Evolutionary conservation across 257 asterid species (phyloP).

Genomic region (Rehmannia glutinosa): DNA sequence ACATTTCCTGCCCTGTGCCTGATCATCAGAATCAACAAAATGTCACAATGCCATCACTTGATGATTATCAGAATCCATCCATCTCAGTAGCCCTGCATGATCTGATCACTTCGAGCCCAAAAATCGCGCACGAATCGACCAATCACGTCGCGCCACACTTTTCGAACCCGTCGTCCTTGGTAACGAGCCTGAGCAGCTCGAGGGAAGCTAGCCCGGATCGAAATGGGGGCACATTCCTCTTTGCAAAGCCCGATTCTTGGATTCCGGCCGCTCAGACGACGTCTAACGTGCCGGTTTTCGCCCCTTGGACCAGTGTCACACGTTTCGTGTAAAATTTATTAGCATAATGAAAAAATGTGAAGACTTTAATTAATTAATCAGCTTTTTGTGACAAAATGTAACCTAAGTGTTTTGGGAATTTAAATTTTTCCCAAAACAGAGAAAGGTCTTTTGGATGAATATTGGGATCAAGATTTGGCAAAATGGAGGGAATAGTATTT

Average conservation of each 20-base stretch:
- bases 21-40: too few species aligned
- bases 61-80: slow-evolving; percentile 25
- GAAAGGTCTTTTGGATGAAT: slow-evolving; percentile 10
- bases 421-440: slow-evolving; percentile 11
- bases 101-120: slow-evolving; percentile 17
- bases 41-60: too few species aligned
- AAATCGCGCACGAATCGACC: background rate
- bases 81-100: slow-evolving; percentile 33
- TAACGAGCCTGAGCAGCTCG: slow-evolving; percentile 52
- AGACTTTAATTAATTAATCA: background rate
- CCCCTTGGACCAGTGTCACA: slow-evolving; percentile 31
- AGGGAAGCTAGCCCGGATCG: slow-evolving; percentile 69
- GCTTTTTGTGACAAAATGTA: background rate
- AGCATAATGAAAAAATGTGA: background rate
- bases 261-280: too few species aligned
- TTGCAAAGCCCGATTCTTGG: slow-evolving; percentile 25
- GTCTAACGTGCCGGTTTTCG: slow-evolving; percentile 51
- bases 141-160: slow-evolving; percentile 19
- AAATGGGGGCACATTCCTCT: slow-evolving; percentile 12
- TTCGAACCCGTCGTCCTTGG: slow-evolving; percentile 47
- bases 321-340: too few species aligned
- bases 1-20: too few species aligned
- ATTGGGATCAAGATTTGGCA: slow-evolving; percentile 20
- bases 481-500: slow-evolving; percentile 19
- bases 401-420: background rate